Percentiles rank a stretch among this genome's conserved stretches.
These are phyloP conservation scores for Aspergillus asperescens DNA, from an alignment of 495 filamentous ascomycete species.

Conservation along the genomic window DNA sequence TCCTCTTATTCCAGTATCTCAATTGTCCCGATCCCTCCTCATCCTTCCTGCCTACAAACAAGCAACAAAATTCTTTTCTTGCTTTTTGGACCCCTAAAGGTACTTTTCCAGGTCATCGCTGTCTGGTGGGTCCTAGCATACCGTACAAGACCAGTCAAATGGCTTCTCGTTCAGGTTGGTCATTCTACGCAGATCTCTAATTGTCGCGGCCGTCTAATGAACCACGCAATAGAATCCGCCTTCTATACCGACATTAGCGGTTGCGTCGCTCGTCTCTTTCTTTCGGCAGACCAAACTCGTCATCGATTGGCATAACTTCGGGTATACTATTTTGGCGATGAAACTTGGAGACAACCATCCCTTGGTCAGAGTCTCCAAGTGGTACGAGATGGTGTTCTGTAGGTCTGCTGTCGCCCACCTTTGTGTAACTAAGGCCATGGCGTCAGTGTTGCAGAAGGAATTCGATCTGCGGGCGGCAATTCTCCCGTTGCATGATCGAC, in stretches of 20 bases:
- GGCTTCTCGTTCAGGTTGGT: constrained; percentile 72
- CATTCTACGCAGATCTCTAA: not conserved
- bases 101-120: constrained; percentile 68
- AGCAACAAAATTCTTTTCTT: constrained; percentile 72
- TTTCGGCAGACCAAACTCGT: constrained; percentile 76
- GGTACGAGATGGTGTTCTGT: constrained; percentile 70
- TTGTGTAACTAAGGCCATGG: constrained; percentile 87
- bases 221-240: constrained; percentile 69
- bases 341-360: constrained; percentile 60
- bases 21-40: constrained; percentile 58
- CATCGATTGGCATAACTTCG: constrained; percentile 99
- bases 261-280: constrained; percentile 66
- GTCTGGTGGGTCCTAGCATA: constrained; percentile 70
- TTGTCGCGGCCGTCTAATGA: not conserved
- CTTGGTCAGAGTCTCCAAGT: constrained; percentile 65
- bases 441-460: constrained; percentile 58
- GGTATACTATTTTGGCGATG: constrained; percentile 85
- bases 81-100: constrained; percentile 77
- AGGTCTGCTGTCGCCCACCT: constrained; percentile 68
- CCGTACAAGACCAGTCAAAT: constrained; percentile 61
- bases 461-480: constrained; percentile 61
- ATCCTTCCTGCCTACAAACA: constrained; percentile 59
- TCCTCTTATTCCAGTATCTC: constrained; percentile 57
- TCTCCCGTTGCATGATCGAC: constrained; percentile 78
- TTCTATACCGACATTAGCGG: constrained; percentile 80